Percentiles rank a stretch among this genome's conserved stretches.
Conservation (phyloP, 345 rosid species). For the Lenwebbia sp. region DNA sequence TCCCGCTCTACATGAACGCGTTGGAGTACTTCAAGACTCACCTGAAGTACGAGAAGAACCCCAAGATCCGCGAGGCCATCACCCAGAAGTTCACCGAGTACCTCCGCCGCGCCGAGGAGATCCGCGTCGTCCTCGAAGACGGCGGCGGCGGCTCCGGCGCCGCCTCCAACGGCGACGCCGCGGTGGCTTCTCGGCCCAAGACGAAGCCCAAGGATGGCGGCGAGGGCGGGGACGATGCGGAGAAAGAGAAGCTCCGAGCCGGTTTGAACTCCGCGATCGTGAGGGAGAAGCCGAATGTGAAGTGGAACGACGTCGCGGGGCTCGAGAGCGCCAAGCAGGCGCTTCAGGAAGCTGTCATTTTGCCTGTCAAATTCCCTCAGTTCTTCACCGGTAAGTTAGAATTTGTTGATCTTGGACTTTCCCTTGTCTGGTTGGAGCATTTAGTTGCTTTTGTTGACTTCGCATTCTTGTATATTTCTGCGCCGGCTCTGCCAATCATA, state of each 20-base stretch:
- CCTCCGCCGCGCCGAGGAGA: slow-evolving; percentile 92
- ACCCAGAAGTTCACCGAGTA: slow-evolving; percentile 78
- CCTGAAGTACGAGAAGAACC: slow-evolving; percentile 93
- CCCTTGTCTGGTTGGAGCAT: background rate
- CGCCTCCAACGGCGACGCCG: slow-evolving; percentile 53
- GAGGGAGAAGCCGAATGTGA: slow-evolving; percentile 85
- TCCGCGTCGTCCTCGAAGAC: slow-evolving; percentile 73
- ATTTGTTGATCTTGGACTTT: background rate
- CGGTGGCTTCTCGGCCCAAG: slow-evolving; percentile 58
- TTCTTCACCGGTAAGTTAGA: slow-evolving; percentile 62
- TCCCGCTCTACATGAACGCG: slow-evolving; percentile 87
- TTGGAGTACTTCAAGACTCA: slow-evolving; percentile 94
- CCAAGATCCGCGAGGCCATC: slow-evolving; percentile 73
- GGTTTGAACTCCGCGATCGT: slow-evolving; percentile 79
- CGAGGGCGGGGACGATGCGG: slow-evolving; percentile 72
- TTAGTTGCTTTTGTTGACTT: background rate
- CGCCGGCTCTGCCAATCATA: background rate
- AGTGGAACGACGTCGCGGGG: slow-evolving; percentile 93
- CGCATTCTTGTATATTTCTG: too few species aligned
- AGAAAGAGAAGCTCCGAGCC: slow-evolving; percentile 64
- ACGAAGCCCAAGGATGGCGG: slow-evolving; percentile 67
- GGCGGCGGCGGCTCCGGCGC: slow-evolving; percentile 83
- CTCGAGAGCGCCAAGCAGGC: slow-evolving; percentile 91
- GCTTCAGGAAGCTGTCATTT: slow-evolving; percentile 87
- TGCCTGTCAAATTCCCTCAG: slow-evolving; percentile 92